A percentile compares a stretch with the other conserved stretches of the same genome.
These are phyloP conservation scores for Huntiella bhutanensis DNA, from an alignment of 2,329 filamentous ascomycete genomes.

Conservation along the genomic window DNA sequence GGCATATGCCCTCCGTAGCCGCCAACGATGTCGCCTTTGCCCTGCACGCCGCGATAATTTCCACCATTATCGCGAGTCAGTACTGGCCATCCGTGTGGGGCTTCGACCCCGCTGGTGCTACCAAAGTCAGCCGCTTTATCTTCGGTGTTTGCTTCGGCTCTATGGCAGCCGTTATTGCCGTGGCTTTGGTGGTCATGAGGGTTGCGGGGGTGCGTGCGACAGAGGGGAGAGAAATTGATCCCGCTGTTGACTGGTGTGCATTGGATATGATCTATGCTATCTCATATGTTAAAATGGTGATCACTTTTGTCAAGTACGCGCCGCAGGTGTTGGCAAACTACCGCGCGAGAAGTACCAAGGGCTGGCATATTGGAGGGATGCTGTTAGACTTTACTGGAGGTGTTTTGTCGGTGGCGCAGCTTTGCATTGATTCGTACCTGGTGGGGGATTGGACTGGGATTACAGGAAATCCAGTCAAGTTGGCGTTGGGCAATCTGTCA, in stretches of 20 bases:
- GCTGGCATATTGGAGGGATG: slow-evolving; percentile 76
- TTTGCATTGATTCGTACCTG: slow-evolving; percentile 67
- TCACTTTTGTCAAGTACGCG: slow-evolving; percentile 83
- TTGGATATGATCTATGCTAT: slow-evolving; percentile 49
- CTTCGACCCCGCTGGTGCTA: slow-evolving; percentile 41
- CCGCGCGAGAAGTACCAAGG: slow-evolving; percentile 63
- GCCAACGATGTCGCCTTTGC: slow-evolving; percentile 86
- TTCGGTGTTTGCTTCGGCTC: slow-evolving; percentile 52
- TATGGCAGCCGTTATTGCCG: slow-evolving; percentile 35
- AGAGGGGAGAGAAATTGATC: slow-evolving; percentile 16
- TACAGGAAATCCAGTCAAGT: slow-evolving; percentile 80
- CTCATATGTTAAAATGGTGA: slow-evolving; percentile 73
- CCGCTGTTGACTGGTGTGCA: slow-evolving; percentile 33
- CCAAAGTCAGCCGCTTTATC: slow-evolving; percentile 40
- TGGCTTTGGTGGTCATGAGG: slow-evolving; percentile 28
- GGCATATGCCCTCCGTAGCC: slow-evolving; percentile 63
- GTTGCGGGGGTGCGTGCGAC: slow-evolving; percentile 15
- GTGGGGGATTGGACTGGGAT: slow-evolving; percentile 80
- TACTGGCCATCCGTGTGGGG: slow-evolving; percentile 62
- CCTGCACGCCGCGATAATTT: slow-evolving; percentile 57
- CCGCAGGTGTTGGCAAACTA: slow-evolving; percentile 75
- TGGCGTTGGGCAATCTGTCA: slow-evolving; percentile 67
- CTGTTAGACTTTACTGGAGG: slow-evolving; percentile 70
- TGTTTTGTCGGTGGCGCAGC: slow-evolving; percentile 60
- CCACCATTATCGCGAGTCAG: slow-evolving; percentile 56